These are phyloP conservation scores for Pyrus communis DNA, from an alignment of 306 rosid genomes.

Conservation along the genomic window DNA sequence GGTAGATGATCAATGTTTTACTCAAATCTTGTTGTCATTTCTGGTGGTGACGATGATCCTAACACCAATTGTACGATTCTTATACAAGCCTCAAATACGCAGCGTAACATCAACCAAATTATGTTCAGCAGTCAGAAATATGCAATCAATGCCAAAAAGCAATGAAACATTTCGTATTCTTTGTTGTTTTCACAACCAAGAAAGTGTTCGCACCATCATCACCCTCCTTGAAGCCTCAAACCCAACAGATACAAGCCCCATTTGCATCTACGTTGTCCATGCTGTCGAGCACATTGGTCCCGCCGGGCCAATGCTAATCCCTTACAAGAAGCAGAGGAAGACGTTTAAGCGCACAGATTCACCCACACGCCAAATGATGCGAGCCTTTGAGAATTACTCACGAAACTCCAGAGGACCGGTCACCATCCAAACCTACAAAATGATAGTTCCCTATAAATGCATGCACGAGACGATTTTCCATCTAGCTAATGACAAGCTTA, in stretches of 20 bases:
- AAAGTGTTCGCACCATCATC: conserved; percentile 36
- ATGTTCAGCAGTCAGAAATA: neutral
- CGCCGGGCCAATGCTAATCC: conserved; percentile 39
- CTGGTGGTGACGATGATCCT: conserved; percentile 40
- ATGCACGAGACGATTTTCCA: conserved; percentile 43
- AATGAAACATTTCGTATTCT: conserved; percentile 18
- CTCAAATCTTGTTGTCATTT: conserved; percentile 38
- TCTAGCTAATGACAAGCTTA: conserved; percentile 1
- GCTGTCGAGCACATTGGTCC: conserved; percentile 53
- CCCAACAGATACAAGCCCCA: conserved; percentile 29
- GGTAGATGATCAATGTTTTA: conserved; percentile 43
- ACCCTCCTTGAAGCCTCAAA: conserved; percentile 55
- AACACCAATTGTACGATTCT: conserved; percentile 39
- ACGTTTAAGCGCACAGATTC: neutral
- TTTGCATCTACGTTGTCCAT: conserved; percentile 35
- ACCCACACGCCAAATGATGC: conserved; percentile 25
- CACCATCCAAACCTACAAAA: conserved; percentile 21
- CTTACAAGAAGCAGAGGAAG: conserved; percentile 17
- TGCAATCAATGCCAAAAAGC: neutral
- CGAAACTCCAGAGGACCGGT: conserved; percentile 25
- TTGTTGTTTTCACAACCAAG: conserved; percentile 9
- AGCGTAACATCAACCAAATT: neutral
- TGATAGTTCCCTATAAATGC: conserved; percentile 44
- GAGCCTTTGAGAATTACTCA: conserved; percentile 13
- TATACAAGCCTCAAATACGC: conserved; percentile 32